Evolutionary conservation across 2,329 filamentous ascomycete species (phyloP).

Genomic region (Penicillium frequentans): DNA sequence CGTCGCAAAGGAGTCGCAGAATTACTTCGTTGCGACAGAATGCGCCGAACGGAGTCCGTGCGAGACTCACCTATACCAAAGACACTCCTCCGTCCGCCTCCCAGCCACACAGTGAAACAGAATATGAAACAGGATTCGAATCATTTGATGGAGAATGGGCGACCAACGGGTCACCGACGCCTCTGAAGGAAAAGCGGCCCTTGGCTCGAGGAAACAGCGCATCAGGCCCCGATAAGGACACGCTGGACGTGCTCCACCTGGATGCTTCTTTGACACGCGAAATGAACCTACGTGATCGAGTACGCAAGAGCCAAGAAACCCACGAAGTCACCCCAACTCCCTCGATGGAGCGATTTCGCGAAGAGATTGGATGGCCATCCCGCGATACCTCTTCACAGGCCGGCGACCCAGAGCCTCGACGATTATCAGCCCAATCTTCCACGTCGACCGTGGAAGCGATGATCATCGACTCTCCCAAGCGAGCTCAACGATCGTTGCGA

Average conservation of each 20-base stretch:
- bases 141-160: constrained; percentile 62
- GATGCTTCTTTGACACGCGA: constrained; percentile 26
- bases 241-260: constrained; percentile 17
- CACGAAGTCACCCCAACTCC: constrained; percentile 28
- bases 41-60: constrained; percentile 41
- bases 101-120: constrained; percentile 15
- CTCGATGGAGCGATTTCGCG: constrained; percentile 50
- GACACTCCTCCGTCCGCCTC: constrained; percentile 8
- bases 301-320: constrained; percentile 28
- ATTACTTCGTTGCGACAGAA: constrained; percentile 18
- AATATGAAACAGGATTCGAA: constrained; percentile 48
- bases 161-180: constrained; percentile 16
- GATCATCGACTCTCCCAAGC: constrained; percentile 53
- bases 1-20: constrained; percentile 19
- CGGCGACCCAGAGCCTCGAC: constrained; percentile 33
- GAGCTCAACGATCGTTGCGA: constrained; percentile 48
- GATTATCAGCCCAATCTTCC: constrained; percentile 53
- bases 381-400: constrained; percentile 29
- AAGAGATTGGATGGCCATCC: constrained; percentile 52
- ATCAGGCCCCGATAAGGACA: background rate
- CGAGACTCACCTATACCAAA: constrained; percentile 21
- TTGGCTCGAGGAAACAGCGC: constrained; percentile 1
- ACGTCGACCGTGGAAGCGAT: constrained; percentile 58
- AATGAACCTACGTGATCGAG: constrained; percentile 34
- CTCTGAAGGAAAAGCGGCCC: constrained; percentile 9